Evolutionary conservation across 1,284 basidiomycete species (phyloP), one percentile per base, ranked within the genome.

Genomic region (Ustilago hordei): DNA sequence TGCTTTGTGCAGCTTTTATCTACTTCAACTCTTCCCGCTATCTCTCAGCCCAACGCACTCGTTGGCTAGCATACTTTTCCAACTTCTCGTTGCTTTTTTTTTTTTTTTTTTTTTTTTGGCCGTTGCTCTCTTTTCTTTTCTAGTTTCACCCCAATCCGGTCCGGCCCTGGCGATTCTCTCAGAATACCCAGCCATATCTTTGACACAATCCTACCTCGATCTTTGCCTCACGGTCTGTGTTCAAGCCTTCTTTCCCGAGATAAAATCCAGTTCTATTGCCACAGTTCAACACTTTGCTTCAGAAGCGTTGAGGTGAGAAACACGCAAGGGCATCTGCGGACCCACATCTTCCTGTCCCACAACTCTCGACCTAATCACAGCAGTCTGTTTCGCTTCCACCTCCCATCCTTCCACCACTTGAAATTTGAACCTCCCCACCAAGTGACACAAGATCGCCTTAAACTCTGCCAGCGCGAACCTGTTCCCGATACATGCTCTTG

Each of bases 401-500:
- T 80, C 65, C 81, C 79, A 82, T 1, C 69, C 80, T 2, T 69
- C 28, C 3, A 79, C 77, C 11, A 41, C 12, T 2, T 78, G 75
- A 34, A 82, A 83, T 4, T 75, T 43, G 57, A 84, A 80, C 4
- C 50, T 36, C 19, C 74, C 67, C 2, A 84, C 36, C 11, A 85
- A 47, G n/a, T 69, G 61, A 39, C 67, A 73, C 8, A 81, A 55
- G 57, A 85, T 78, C 8, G 79, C 69, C 59, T 84, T 84, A 72
- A 85, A 82, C 39, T 85, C 83, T 6, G 78, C 74, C 23, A 82
- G 61, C 0, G 80, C 82, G 66, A 84, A 84, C 4, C 78, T 41
- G 45, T 81, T 71, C 2, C 84, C 84, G 19, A 85, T 80, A 60
- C 84, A 85, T 3, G 74, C 78, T 19, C 83, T 53, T 2, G 83